A percentile compares a stretch with the other conserved stretches of the same genome.
Evolutionary conservation across 2,329 filamentous ascomycete genomes (phyloP).

Genomic region (Diaporthe sp.): DNA sequence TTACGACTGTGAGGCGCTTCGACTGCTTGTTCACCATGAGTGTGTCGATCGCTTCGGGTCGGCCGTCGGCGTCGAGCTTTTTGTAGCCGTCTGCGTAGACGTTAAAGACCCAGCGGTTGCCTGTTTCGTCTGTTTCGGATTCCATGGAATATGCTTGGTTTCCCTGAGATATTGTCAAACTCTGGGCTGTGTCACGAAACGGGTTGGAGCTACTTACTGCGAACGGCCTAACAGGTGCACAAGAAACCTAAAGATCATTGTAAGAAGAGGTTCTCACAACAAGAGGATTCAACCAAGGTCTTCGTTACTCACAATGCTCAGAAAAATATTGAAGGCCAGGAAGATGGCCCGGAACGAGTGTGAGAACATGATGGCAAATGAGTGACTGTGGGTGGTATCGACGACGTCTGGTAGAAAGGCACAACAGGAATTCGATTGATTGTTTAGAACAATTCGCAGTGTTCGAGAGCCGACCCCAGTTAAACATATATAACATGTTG

Average conservation of each 20-base stretch:
- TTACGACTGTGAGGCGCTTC: background rate
- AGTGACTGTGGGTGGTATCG: background rate
- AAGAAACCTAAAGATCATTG: background rate
- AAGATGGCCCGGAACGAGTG: background rate
- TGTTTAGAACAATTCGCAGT: rapidly evolving
- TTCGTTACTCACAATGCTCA: background rate
- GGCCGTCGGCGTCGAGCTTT: background rate
- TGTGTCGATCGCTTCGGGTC: background rate
- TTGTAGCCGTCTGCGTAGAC: slow-evolving; percentile 7
- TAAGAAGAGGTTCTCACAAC: background rate
- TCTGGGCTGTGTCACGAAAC: no score
- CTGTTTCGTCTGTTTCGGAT: background rate
- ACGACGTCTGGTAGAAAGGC: no score
- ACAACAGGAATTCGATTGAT: rapidly evolving
- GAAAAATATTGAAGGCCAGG: background rate
- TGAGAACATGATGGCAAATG: background rate
- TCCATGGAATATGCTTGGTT: slow-evolving; percentile 6
- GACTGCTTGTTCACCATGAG: slow-evolving; percentile 8
- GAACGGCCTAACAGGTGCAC: slow-evolving; percentile 5
- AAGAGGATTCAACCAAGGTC: rapidly evolving
- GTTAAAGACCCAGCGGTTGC: slow-evolving; percentile 9
- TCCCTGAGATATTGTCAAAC: background rate
- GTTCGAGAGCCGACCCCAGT: no score
- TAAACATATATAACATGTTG: background rate
- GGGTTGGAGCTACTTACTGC: background rate